Percentiles rank a stretch among this genome's conserved stretches.
phyloP scores from a whole-genome alignment of 805 yeast species.

The Metschnikowia chrysomelidarum region DNA sequence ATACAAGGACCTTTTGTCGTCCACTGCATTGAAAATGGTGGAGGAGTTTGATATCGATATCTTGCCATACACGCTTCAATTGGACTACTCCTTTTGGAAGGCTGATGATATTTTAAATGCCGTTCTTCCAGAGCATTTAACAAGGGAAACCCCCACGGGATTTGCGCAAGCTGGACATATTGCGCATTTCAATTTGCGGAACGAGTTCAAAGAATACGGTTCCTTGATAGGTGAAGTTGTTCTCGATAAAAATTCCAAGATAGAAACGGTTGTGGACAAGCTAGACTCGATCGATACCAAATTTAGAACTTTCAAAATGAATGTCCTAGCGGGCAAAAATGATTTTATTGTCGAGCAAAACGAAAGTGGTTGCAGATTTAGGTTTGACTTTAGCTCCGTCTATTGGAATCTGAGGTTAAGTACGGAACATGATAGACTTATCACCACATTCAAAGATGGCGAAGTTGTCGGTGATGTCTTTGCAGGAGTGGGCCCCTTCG shows the following conservation, averaged over 20 bases:
- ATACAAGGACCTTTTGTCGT: conserved; percentile 37
- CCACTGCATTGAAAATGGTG: conserved; percentile 45
- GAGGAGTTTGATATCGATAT: conserved; percentile 46
- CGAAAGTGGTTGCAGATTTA: conserved; percentile 83
- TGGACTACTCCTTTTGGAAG: conserved; percentile 82
- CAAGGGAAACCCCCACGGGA: conserved; percentile 81
- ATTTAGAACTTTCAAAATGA: conserved; percentile 92
- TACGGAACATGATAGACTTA: conserved; percentile 87
- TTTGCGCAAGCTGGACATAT: conserved; percentile 93
- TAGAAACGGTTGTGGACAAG: conserved; percentile 90
- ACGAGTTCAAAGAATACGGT: conserved; percentile 82
- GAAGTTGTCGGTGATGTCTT: conserved; percentile 90
- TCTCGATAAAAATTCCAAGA: conserved; percentile 78
- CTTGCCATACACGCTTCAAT: conserved; percentile 49
- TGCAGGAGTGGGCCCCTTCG: conserved; percentile 99
- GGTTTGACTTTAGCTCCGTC: conserved; percentile 87
- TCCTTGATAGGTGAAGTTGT: conserved; percentile 83
- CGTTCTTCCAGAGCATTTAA: conserved; percentile 67
- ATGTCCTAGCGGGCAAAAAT: conserved; percentile 82
- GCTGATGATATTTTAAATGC: conserved; percentile 82
- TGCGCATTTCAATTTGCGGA: conserved; percentile 85
- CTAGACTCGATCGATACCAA: conserved; percentile 81
- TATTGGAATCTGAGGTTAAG: conserved; percentile 97
- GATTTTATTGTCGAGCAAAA: conserved; percentile 78
- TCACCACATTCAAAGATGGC: conserved; percentile 56